Conservation (phyloP, 1,139 yeast genomes). For the Entelexis paramagnoliae region DNA sequence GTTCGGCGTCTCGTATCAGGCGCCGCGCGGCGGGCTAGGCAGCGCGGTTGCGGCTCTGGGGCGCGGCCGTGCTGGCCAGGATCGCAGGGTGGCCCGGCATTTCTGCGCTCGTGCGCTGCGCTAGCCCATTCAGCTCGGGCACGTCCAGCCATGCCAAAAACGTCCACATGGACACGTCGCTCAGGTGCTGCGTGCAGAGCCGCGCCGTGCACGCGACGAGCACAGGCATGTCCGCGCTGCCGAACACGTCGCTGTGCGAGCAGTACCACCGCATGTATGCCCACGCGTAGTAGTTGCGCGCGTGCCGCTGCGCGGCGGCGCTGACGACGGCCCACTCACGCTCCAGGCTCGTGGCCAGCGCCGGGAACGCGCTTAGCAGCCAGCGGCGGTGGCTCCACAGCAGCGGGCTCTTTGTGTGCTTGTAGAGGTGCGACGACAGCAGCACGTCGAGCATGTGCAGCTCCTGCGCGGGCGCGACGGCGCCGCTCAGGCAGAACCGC, state of each 20-base stretch:
- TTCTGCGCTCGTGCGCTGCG: background rate
- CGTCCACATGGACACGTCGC: slow-evolving; percentile 42
- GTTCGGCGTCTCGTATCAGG: too few species aligned
- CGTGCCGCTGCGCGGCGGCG: slow-evolving; percentile 34
- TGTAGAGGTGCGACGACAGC: slow-evolving; percentile 30
- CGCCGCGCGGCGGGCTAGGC: too few species aligned
- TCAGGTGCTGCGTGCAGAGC: slow-evolving; percentile 33
- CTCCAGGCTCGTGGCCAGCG: slow-evolving; percentile 4
- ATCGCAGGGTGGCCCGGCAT: slow-evolving; percentile 18
- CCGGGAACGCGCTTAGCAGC: slow-evolving; percentile 22
- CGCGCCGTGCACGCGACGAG: background rate
- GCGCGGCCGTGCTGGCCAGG: background rate
- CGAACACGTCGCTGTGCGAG: too few species aligned
- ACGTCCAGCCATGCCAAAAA: slow-evolving; percentile 25
- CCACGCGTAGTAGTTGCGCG: slow-evolving; percentile 41
- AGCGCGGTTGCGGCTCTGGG: too few species aligned
- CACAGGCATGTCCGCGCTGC: too few species aligned
- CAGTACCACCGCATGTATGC: slow-evolving; percentile 32
- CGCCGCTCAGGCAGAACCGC: slow-evolving; percentile 20
- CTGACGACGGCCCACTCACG: slow-evolving; percentile 29
- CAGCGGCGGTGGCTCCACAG: slow-evolving; percentile 35
- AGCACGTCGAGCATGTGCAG: slow-evolving; percentile 27
- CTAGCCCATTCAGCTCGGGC: slow-evolving; percentile 8
- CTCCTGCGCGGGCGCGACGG: slow-evolving; percentile 24
- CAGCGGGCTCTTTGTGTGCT: slow-evolving; percentile 34